These are phyloP conservation scores for Lanmaoa pseudosensibilis DNA, from an alignment of 768 basidiomycete genomes.

Conservation along the genomic window DNA sequence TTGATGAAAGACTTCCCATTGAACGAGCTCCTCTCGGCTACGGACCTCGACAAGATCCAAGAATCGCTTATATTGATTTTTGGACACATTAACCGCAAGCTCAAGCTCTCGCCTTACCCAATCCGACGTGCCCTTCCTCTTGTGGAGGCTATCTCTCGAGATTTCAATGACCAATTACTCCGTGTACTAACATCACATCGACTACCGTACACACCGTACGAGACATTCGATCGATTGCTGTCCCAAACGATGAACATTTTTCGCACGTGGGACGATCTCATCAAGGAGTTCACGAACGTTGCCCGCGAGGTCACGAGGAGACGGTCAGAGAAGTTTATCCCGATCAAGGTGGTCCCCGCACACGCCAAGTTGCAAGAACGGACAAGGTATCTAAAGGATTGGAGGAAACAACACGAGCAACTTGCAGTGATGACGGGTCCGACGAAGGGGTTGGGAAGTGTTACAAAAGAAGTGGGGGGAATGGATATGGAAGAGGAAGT, in stretches of 20 bases:
- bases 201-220: conserved; percentile 90
- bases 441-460: conserved; percentile 76
- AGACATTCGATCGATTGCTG: conserved; percentile 88
- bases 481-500: conserved; percentile 99
- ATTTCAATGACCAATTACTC: conserved; percentile 94
- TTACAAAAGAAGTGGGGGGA: conserved; percentile 76
- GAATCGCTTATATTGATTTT: conserved; percentile 88
- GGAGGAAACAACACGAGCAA: conserved; percentile 97
- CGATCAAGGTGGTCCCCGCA: conserved; percentile 90
- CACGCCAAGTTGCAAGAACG: conserved; percentile 92
- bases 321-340: conserved; percentile 90
- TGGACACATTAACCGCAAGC: conserved; percentile 91
- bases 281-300: conserved; percentile 91
- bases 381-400: conserved; percentile 81
- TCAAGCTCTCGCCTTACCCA: conserved; percentile 94
- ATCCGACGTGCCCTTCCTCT: conserved; percentile 94
- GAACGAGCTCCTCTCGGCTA: conserved; percentile 94
- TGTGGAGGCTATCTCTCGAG: conserved; percentile 96
- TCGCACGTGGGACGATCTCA: conserved; percentile 83
- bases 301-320: conserved; percentile 91
- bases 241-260: conserved; percentile 75
- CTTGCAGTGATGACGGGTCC: conserved; percentile 96
- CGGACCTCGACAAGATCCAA: conserved; percentile 93
- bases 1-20: conserved; percentile 99
- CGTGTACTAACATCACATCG: conserved; percentile 90